A percentile compares a stretch with the other conserved stretches of the same genome.
These are phyloP conservation scores for Globisporangium emineosum DNA, from an alignment of 352 stramenopile species.

Conservation along the genomic window DNA sequence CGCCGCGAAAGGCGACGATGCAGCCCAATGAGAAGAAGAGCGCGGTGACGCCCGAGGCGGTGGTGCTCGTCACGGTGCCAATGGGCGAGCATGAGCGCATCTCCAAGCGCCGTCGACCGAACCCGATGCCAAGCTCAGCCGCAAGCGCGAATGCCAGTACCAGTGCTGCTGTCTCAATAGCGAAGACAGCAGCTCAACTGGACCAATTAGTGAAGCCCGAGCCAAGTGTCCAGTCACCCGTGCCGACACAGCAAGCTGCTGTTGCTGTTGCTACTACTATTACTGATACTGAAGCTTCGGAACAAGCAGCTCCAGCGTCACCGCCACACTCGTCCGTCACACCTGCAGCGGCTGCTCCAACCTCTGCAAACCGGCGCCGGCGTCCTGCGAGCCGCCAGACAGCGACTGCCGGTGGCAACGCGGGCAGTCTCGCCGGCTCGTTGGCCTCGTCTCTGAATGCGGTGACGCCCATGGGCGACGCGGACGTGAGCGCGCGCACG, in stretches of 20 bases:
- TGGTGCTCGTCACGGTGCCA: neutral
- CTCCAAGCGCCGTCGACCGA: slow-evolving; percentile 7
- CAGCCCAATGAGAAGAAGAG: slow-evolving; percentile 4
- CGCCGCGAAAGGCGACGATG: neutral
- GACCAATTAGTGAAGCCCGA: neutral
- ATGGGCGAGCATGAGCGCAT: slow-evolving; percentile 5
- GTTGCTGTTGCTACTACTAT: neutral
- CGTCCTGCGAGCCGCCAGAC: slow-evolving; percentile 8
- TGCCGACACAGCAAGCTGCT: neutral
- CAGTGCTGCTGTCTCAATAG: no score
- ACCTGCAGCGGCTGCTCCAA: neutral
- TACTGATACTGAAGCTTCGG: neutral
- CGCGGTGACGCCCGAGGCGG: neutral
- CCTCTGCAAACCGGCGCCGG: slow-evolving; percentile 7
- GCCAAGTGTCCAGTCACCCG: neutral
- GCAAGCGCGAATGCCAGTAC: neutral
- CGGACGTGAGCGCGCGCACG: slow-evolving; percentile 14
- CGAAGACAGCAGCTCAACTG: neutral
- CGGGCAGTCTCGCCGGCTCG: neutral
- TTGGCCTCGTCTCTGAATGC: neutral
- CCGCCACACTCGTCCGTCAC: neutral
- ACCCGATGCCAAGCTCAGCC: neutral
- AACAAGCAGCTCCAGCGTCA: neutral
- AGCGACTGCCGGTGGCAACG: no score
- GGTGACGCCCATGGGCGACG: slow-evolving; percentile 17